These are phyloP conservation scores for Rossbeevera mucosa DNA, from an alignment of 768 basidiomycete species.

Conservation along the genomic window DNA sequence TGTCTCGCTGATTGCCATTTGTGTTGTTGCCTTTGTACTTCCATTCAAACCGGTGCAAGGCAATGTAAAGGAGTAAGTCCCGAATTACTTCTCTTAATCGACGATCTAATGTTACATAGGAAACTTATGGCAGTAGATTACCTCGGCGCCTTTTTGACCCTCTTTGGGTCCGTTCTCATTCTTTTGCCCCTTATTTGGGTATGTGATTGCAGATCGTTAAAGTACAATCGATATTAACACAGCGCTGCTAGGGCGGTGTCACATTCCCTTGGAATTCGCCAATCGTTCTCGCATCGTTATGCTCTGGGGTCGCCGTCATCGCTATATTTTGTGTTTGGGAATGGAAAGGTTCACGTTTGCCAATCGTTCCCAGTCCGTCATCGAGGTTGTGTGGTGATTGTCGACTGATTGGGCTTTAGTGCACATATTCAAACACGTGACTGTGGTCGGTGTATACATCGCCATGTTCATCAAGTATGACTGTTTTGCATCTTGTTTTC, in stretches of 20 bases:
- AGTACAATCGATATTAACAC: constrained; percentile 1
- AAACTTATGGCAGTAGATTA: constrained; percentile 68
- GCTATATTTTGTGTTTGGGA: constrained; percentile 66
- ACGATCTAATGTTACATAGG: constrained; percentile 25
- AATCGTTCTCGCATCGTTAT: constrained; percentile 55
- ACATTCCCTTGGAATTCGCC: constrained; percentile 71
- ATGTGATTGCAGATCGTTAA: constrained; percentile 11
- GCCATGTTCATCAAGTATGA: constrained; percentile 65
- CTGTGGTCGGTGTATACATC: constrained; percentile 64
- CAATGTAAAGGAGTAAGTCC: constrained; percentile 43
- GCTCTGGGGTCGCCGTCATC: constrained; percentile 51
- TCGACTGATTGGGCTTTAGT: constrained; percentile 36
- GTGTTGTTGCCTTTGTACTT: constrained; percentile 55
- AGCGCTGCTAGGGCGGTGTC: constrained; percentile 51
- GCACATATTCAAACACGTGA: constrained; percentile 65
- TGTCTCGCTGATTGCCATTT: constrained; percentile 47
- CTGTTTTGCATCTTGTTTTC: not conserved
- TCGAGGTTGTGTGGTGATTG: not conserved
- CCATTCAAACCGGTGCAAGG: constrained; percentile 69
- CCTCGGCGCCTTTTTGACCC: constrained; percentile 52
- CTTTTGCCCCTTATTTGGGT: constrained; percentile 74
- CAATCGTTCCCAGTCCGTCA: constrained; percentile 64
- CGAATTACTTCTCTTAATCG: not conserved
- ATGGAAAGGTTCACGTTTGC: constrained; percentile 63
- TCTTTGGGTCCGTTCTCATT: constrained; percentile 57